Conservation (phyloP, 257 asterid species). For the Nicotiana tomentosiformis region DNA sequence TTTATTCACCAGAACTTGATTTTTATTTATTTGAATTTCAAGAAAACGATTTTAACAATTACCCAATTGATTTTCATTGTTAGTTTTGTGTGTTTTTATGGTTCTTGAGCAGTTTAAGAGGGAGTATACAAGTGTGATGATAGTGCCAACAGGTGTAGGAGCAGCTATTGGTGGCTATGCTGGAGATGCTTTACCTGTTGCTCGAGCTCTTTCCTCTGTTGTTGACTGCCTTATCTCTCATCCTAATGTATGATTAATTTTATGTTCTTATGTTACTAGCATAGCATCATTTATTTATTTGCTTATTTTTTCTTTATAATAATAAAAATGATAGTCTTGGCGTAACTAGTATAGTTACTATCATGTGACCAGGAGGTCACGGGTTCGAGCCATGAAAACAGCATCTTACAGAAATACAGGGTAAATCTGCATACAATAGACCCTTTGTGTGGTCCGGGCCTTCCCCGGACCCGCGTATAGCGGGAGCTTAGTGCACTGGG, state of each 20-base stretch:
- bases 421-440: too few species aligned
- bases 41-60: not conserved
- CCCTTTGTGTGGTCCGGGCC: too few species aligned
- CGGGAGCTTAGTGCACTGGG: too few species aligned
- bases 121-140: constrained; percentile 83
- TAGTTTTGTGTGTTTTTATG: not conserved
- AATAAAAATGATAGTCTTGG: too few species aligned
- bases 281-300: not conserved
- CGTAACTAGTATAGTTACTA: too few species aligned
- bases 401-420: too few species aligned
- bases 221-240: constrained; percentile 93
- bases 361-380: too few species aligned
- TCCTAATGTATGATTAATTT: constrained; percentile 59
- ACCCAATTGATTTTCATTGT: not conserved
- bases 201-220: constrained; percentile 73
- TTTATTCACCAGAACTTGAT: not conserved
- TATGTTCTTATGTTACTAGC: not conserved
- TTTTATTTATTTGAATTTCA: not conserved
- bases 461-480: too few species aligned
- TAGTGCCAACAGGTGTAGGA: constrained; percentile 93
- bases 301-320: too few species aligned
- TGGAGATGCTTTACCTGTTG: constrained; percentile 90
- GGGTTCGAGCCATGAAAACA: too few species aligned
- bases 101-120: constrained; percentile 48
- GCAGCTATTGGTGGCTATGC: constrained; percentile 96